A percentile compares a stretch with the other conserved stretches of the same genome.
These are phyloP conservation scores for Diospyros lotus DNA, from an alignment of 148 eudicot species.

Conservation along the genomic window DNA sequence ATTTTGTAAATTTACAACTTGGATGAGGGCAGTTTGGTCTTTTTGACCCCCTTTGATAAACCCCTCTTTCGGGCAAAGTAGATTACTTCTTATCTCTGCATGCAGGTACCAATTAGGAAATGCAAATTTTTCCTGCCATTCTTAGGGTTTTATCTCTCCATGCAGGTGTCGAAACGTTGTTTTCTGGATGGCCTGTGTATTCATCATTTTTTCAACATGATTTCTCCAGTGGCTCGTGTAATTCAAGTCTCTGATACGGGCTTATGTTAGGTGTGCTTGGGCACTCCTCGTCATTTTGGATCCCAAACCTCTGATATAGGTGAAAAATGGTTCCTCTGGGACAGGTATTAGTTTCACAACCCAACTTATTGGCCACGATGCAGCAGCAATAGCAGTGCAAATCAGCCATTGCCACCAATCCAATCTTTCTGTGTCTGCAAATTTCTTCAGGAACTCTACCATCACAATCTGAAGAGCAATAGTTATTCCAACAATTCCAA, in stretches of 20 bases:
- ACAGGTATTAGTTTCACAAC: slow-evolving; percentile 68
- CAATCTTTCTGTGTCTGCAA: slow-evolving; percentile 62
- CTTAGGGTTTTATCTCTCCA: background rate
- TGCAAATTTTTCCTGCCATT: background rate
- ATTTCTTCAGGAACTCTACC: slow-evolving; percentile 76
- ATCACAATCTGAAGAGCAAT: slow-evolving; percentile 69
- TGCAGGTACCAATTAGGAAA: too few relatives aligned
- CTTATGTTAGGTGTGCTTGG: background rate
- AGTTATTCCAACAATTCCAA: slow-evolving; percentile 58
- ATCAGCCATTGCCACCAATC: slow-evolving; percentile 57
- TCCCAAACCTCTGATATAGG: slow-evolving; percentile 18
- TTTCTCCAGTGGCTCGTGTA: too few relatives aligned
- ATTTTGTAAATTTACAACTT: too few relatives aligned
- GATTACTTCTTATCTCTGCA: too few relatives aligned
- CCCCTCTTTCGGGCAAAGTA: too few relatives aligned
- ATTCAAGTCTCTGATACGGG: background rate
- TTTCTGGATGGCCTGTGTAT: slow-evolving; percentile 7
- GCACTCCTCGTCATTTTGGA: background rate
- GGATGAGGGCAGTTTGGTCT: too few relatives aligned
- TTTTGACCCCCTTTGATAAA: too few relatives aligned
- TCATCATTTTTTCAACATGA: background rate
- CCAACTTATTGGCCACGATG: slow-evolving; percentile 70
- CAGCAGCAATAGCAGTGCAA: slow-evolving; percentile 51
- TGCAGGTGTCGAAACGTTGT: background rate
- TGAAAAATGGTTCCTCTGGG: slow-evolving; percentile 29